These are phyloP conservation scores for Fusarium concolor DNA, from an alignment of 2,329 filamentous ascomycete species.

Conservation along the genomic window DNA sequence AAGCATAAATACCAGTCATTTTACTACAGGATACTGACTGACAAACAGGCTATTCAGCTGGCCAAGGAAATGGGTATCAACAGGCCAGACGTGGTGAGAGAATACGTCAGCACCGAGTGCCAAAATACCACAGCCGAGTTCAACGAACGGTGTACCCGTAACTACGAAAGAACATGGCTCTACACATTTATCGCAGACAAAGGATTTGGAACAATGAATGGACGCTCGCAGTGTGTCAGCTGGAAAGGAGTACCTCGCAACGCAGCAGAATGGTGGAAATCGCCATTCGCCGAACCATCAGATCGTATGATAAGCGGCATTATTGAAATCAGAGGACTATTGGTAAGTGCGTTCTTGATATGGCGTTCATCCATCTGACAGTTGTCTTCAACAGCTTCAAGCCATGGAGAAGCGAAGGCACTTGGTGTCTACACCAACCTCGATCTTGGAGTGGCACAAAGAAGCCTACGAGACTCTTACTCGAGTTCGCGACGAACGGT, in stretches of 20 bases:
- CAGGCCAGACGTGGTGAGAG: conserved; percentile 5
- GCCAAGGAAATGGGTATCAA: conserved; percentile 10
- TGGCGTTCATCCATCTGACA: rapidly evolving
- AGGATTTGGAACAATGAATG: conserved; percentile 13
- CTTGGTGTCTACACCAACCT: background rate
- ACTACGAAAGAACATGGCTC: conserved; percentile 17
- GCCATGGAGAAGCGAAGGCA: conserved; percentile 14
- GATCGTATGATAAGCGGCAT: conserved; percentile 19
- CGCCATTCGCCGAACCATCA: background rate
- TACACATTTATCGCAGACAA: conserved; percentile 14
- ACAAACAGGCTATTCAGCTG: background rate
- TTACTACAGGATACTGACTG: background rate
- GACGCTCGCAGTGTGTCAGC: conserved; percentile 7
- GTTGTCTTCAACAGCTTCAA: background rate
- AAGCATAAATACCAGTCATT: rapidly evolving
- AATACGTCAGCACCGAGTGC: conserved; percentile 12
- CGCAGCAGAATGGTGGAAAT: conserved; percentile 19
- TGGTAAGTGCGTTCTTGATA: background rate
- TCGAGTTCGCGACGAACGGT: conserved; percentile 7
- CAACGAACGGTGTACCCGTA: background rate
- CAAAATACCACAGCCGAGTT: background rate
- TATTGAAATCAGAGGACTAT: background rate
- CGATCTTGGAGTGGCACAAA: conserved; percentile 15
- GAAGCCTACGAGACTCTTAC: background rate
- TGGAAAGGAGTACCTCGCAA: conserved; percentile 13